These are phyloP conservation scores for Boletus pseudo-olivaceus DNA, from an alignment of 768 basidiomycete genomes.

Conservation along the genomic window DNA sequence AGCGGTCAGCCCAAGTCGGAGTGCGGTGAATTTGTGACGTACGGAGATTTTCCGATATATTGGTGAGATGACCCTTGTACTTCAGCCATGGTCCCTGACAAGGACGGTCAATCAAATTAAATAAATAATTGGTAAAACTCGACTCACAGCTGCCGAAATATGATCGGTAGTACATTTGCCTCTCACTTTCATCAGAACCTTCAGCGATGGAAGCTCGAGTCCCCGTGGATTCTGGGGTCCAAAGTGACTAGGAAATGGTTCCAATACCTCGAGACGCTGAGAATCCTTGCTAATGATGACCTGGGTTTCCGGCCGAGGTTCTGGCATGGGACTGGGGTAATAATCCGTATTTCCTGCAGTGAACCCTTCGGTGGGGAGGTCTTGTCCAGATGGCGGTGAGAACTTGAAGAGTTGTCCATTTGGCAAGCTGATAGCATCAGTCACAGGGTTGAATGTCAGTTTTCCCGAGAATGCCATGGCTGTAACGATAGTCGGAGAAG, in stretches of 20 bases:
- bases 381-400: conserved; percentile 75
- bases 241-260: conserved; percentile 84
- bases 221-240: conserved; percentile 43
- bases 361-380: conserved; percentile 83
- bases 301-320: conserved; percentile 70
- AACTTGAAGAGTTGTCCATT: conserved; percentile 84
- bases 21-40: conserved; percentile 30
- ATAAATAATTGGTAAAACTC: not conserved
- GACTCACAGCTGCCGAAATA: conserved; percentile 86
- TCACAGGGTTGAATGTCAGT: conserved; percentile 90
- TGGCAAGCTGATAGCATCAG: conserved; percentile 63
- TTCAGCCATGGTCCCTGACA: conserved; percentile 93
- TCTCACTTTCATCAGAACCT: conserved; percentile 83
- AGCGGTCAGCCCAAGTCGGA: conserved; percentile 1
- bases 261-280: conserved; percentile 79
- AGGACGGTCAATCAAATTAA: conserved; percentile 3
- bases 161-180: conserved; percentile 99
- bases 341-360: conserved; percentile 68
- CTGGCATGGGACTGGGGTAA: conserved; percentile 72
- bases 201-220: conserved; percentile 77
- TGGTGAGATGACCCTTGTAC: conserved; percentile 95
- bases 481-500: conserved; percentile 94
- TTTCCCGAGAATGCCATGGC: conserved; percentile 96
- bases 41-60: conserved; percentile 95
- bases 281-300: conserved; percentile 77